These are phyloP conservation scores for Venturiaceae sp. DNA, from an alignment of 2,329 filamentous ascomycete species.

Conservation along the genomic window DNA sequence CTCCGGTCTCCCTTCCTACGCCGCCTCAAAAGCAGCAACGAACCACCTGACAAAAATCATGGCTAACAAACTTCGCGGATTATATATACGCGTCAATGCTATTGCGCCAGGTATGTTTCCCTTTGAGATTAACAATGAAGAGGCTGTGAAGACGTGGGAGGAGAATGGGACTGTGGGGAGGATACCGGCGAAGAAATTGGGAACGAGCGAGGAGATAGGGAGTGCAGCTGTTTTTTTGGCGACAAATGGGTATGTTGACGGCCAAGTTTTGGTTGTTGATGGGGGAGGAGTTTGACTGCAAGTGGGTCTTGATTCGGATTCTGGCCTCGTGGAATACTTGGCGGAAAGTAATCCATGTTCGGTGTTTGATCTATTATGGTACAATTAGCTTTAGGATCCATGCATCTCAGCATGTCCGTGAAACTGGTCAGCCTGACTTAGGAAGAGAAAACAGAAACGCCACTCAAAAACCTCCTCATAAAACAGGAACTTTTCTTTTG, in stretches of 20 bases:
- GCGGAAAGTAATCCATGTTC: no score
- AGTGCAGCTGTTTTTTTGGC: not conserved
- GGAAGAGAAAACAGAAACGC: no score
- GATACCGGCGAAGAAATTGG: not conserved
- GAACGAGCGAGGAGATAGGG: not conserved
- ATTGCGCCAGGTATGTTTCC: constrained; percentile 45
- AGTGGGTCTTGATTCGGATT: not conserved
- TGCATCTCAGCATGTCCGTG: no score
- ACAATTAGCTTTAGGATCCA: no score
- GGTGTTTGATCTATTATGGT: no score
- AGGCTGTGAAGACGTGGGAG: not conserved
- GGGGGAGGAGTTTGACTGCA: not conserved
- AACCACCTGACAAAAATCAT: constrained; percentile 65
- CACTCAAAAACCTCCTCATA: no score
- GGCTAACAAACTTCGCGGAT: constrained; percentile 51
- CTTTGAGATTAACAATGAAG: constrained; percentile 41
- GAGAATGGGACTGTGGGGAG: not conserved
- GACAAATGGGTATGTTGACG: not conserved
- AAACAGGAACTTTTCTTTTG: no score
- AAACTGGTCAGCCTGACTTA: no score
- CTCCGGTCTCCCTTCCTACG: constrained; percentile 51
- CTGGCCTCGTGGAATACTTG: no score
- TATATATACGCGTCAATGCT: constrained; percentile 1
- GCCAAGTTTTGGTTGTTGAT: not conserved
- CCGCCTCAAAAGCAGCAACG: constrained; percentile 67